Base-by-base conservation (phyloP, 2,329 filamentous ascomycete species). In the Xylaria sp. region DNA sequence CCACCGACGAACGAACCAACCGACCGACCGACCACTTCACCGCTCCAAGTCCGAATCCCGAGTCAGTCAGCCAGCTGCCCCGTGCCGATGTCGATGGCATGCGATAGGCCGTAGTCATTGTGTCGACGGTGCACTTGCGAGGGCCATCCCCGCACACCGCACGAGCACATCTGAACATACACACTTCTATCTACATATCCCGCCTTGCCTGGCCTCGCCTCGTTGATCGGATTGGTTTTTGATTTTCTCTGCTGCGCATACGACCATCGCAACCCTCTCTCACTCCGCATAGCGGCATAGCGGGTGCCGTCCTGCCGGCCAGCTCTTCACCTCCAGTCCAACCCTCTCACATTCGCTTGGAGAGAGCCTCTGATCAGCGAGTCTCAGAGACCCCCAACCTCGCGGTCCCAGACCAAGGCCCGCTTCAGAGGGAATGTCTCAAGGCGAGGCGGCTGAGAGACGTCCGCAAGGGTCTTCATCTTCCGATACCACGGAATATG, bases 71-170 rank as follows among this genome's bases (percentile, higher is more conserved):
- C 68, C 56, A 46, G 23, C 46, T 50, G 59, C 39, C 39, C 37
- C 32, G 23, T 69, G 58, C 60, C 65, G 77, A 77, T 75, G 85
- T 83, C 85, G 86, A 89, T 89, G 87, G 84, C 84, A 85, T 82
- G 83, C 80, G 81, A 84, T 82, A 84, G 84, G 81, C 83, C 84
- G 79, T 89, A 88, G 83, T 74, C 79, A 75, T 75, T 77, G 81
- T 81, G 81, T 82, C 80, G 81, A 84, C 84, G 85, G 85, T 84
- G 84, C 85, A 86, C 84, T 86, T 83, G 85, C 83, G 84, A 84
- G 86, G 85, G 85, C 86, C 80, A 76, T 84, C 84, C 86, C 86
- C 86, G 86, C 86, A 87, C 84, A 84, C 84, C 84, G 84, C 80
- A 83, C 75, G 77, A 69, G 63, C 80, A 81, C 80, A 76, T 77